Evolutionary conservation across 331 rosid genomes (phyloP).

Genomic region (Quercus phellos): DNA sequence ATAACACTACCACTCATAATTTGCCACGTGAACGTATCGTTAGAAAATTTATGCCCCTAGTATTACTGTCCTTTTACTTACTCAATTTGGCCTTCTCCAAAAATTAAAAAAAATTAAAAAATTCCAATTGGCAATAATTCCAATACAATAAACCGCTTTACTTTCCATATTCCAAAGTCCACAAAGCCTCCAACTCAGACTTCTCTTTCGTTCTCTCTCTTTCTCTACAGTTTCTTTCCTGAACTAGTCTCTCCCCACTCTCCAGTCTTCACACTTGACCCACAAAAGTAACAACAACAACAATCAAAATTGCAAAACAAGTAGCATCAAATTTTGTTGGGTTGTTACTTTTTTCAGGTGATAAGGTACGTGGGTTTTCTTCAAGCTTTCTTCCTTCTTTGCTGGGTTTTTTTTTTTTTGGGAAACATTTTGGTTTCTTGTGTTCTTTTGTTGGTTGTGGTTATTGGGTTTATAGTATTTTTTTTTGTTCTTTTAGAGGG

Average conservation of each 20-base stretch:
- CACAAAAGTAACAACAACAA: neutral
- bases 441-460: neutral
- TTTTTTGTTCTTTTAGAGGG: constrained; percentile 1
- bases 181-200: constrained; percentile 20
- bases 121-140: too few relatives aligned
- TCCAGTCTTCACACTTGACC: neutral
- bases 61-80: too few relatives aligned
- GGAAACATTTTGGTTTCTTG: neutral
- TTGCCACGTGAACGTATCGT: too few relatives aligned
- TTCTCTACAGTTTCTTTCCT: constrained; percentile 3
- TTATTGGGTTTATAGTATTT: constrained; percentile 22
- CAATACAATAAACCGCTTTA: neutral
- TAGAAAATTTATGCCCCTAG: too few relatives aligned
- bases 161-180: constrained; percentile 8
- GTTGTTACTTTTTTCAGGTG: constrained; percentile 22
- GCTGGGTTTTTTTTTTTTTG: neutral
- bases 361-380: constrained; percentile 35
- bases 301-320: neutral
- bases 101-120: too few relatives aligned
- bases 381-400: neutral
- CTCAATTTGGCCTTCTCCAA: too few relatives aligned
- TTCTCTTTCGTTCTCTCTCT: neutral
- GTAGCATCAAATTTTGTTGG: neutral
- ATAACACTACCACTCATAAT: too few relatives aligned
- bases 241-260: neutral